Percentiles rank a stretch among this genome's conserved stretches.
Conservation (phyloP, 192 early-diverging fungal genomes). For the Coemansia reversa region DNA sequence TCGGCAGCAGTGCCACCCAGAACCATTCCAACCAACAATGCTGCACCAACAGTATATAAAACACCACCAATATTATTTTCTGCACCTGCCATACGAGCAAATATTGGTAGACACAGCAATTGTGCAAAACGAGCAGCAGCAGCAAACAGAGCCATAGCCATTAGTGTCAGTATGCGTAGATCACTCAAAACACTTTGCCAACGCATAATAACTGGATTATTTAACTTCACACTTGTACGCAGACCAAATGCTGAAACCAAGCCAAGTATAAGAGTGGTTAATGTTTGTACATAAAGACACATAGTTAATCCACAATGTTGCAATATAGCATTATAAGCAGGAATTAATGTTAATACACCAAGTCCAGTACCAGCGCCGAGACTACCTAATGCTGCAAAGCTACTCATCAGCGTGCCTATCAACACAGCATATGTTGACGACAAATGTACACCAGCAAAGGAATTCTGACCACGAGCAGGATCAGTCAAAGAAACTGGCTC, state of each 20-base stretch:
- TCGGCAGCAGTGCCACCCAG: constrained; percentile 21
- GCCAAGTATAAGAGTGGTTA: constrained; percentile 29
- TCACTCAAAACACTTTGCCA: constrained; percentile 15
- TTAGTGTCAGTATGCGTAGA: constrained; percentile 18
- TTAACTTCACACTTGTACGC: constrained; percentile 17
- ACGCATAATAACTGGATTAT: background rate
- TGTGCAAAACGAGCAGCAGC: constrained; percentile 28
- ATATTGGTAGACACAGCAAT: constrained; percentile 28
- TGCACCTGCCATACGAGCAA: constrained; percentile 17
- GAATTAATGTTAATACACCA: constrained; percentile 47
- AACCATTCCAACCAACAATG: constrained; percentile 14
- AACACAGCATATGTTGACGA: constrained; percentile 19
- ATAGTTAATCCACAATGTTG: constrained; percentile 36
- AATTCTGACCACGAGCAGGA: constrained; percentile 1
- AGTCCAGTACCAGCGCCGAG: constrained; percentile 46
- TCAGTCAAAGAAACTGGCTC: background rate
- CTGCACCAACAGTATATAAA: constrained; percentile 26
- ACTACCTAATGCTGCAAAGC: constrained; percentile 17
- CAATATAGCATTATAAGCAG: constrained; percentile 38
- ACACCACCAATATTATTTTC: constrained; percentile 9
- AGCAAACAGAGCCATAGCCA: constrained; percentile 24
- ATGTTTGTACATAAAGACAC: constrained; percentile 26
- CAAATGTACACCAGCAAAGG: background rate
- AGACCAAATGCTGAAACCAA: constrained; percentile 10
- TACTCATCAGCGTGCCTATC: constrained; percentile 33